Percentiles rank a stretch among this genome's conserved stretches.
These are phyloP conservation scores for Penicillium longicatenatum DNA, from an alignment of 495 filamentous ascomycete species.

Conservation along the genomic window DNA sequence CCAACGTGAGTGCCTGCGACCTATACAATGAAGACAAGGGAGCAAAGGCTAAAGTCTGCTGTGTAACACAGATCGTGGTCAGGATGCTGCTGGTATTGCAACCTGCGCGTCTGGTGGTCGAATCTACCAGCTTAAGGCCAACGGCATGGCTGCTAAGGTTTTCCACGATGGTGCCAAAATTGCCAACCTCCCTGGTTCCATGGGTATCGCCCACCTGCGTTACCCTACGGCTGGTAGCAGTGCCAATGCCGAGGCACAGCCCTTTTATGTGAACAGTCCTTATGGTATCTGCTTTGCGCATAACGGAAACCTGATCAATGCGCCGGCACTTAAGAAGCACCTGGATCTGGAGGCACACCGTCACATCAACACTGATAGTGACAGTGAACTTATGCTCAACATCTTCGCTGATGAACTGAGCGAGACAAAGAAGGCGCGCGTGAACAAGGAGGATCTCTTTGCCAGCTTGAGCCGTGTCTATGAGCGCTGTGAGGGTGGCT, in stretches of 20 bases:
- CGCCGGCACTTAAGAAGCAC: slow-evolving; percentile 72
- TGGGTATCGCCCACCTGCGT: slow-evolving; percentile 86
- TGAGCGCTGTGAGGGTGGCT: slow-evolving; percentile 76
- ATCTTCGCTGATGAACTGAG: slow-evolving; percentile 92
- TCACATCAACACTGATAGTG: slow-evolving; percentile 96
- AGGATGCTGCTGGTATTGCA: slow-evolving; percentile 88
- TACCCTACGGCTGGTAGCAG: slow-evolving; percentile 92
- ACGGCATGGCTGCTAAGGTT: slow-evolving; percentile 87
- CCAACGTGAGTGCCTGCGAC: slow-evolving; percentile 54
- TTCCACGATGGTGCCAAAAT: slow-evolving; percentile 78
- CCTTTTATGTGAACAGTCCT: slow-evolving; percentile 92
- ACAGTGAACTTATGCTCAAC: slow-evolving; percentile 94
- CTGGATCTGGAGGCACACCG: slow-evolving; percentile 88
- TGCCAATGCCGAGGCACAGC: slow-evolving; percentile 60
- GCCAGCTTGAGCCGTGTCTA: slow-evolving; percentile 74
- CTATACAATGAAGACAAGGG: slow-evolving; percentile 2
- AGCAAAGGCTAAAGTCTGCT: slow-evolving; percentile 19
- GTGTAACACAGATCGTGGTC: slow-evolving; percentile 59
- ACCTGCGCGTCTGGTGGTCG: slow-evolving; percentile 77
- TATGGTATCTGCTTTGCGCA: slow-evolving; percentile 73
- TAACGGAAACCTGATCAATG: slow-evolving; percentile 96
- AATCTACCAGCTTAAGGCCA: slow-evolving; percentile 89
- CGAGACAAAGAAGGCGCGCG: slow-evolving; percentile 93
- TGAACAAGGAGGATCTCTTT: slow-evolving; percentile 90
- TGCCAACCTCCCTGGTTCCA: slow-evolving; percentile 78